phyloP scores from a whole-genome alignment of 1,139 yeast genomes.

The Debaryomyces nepalensis region DNA sequence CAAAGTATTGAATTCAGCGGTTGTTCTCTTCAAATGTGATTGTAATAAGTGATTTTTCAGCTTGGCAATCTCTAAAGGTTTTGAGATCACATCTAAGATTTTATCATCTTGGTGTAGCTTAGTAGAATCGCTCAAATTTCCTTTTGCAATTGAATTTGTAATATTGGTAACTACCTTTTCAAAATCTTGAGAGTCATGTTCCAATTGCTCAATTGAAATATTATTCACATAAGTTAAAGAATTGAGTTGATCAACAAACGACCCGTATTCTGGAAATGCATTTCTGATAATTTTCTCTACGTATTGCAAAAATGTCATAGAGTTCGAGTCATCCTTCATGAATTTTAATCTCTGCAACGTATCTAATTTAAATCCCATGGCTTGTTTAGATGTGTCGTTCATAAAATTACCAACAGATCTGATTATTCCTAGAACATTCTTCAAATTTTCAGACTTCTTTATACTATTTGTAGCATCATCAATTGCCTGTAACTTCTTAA shows the following conservation, averaged over 20 bases:
- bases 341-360: conserved; percentile 83
- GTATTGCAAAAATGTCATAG: conserved; percentile 83
- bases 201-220: conserved; percentile 75
- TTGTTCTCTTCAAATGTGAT: conserved; percentile 58
- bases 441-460: conserved; percentile 65
- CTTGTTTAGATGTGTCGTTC: conserved; percentile 84
- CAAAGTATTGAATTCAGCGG: conserved; percentile 57
- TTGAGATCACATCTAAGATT: conserved; percentile 50
- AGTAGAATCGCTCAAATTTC: conserved; percentile 71
- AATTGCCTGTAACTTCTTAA: conserved; percentile 59
- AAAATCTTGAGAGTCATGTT: conserved; percentile 70
- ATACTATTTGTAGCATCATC: conserved; percentile 71
- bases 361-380: conserved; percentile 81
- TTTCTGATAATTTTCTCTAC: conserved; percentile 79
- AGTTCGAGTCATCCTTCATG: conserved; percentile 80
- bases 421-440: conserved; percentile 72
- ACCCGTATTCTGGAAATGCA: conserved; percentile 76
- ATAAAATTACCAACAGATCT: conserved; percentile 89
- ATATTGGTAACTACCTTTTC: conserved; percentile 58
- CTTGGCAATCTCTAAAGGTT: conserved; percentile 66
- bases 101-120: conserved; percentile 80
- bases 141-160: conserved; percentile 61
- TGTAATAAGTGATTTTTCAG: conserved; percentile 60
- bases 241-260: conserved; percentile 75
- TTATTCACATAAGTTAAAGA: conserved; percentile 68